Evolutionary conservation across 495 filamentous ascomycete species (phyloP), one percentile per base, ranked within the genome.

Genomic region (Aspergillus asperescens): DNA sequence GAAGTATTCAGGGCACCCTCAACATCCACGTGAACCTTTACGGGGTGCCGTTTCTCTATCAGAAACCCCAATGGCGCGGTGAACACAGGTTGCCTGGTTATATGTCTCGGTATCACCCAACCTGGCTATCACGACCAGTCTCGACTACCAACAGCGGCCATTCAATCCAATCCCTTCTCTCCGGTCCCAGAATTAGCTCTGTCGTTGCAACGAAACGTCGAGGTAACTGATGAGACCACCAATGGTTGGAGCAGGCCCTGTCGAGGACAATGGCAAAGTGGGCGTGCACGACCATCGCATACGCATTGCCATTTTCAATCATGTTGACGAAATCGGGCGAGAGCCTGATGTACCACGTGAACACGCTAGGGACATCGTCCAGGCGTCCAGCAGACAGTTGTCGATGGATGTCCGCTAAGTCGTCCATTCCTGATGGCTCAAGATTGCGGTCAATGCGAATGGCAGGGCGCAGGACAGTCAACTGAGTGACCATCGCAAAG

Each of bases 401-500:
- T 10, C n/a, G 10, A 20, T 52, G 49, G 19, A 52, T 52, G 4
- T 35, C 28, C 5, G 19, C 39, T 19, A 52, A 32, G 1, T 42
- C n/a, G n/a, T n/a, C 39, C 20, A 20, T 1, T 1, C 18, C 28
- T 5, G 15, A n/a, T 12, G 27, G 5, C 8, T 20, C 42, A 16
- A 20, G 0, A 13, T 28, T 4, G 27, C 15, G 8, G 3, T 34
- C 10, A 1, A 25, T 28, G 19, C 9, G n/a, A 15, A 15, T 25
- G 4, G n/a, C 12, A 4, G 20, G 16, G 1, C 18, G 10, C 1
- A 32, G 7, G 8, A 44, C 38, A 6, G 38, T 44, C 27, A 52
- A 25, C 39, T 52, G 49, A 13, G 49, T 52, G 13, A 52, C 49
- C 49, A 52, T 44, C 3, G 28, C 39, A 32, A 52, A 52, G 7